Percentiles rank a stretch among this genome's conserved stretches.
phyloP scores from a whole-genome alignment of 2,329 filamentous ascomycete genomes.

The Colletotrichum scovillei region DNA sequence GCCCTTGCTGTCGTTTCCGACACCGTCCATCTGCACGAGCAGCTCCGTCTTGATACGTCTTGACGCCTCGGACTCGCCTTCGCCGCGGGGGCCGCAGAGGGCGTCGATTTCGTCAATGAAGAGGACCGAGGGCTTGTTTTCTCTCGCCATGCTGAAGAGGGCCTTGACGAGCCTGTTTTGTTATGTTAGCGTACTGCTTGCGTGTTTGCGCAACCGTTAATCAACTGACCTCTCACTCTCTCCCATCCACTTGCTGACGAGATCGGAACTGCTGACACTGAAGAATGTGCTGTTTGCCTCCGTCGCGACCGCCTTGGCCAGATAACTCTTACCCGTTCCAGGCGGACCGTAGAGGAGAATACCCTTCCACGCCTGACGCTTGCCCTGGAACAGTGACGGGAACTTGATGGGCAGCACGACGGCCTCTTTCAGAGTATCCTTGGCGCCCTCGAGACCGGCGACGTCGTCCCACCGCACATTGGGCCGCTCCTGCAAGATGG shows the following conservation, averaged over 20 bases:
- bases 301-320: conserved; percentile 97
- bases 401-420: conserved; percentile 99
- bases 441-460: conserved; percentile 91
- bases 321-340: conserved; percentile 96
- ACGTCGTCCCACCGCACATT: conserved; percentile 99
- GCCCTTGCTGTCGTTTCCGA: conserved; percentile 93
- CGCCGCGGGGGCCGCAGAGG: conserved; percentile 88
- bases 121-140: conserved; percentile 98
- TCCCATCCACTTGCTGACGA: conserved; percentile 99
- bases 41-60: conserved; percentile 98
- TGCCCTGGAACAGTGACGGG: conserved; percentile 93
- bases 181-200: background rate
- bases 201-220: background rate
- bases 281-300: conserved; percentile 99
- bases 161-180: conserved; percentile 85
- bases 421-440: conserved; percentile 97
- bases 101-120: conserved; percentile 99
- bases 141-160: conserved; percentile 96
- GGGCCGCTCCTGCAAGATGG: conserved; percentile 93
- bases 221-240: conserved; percentile 87
- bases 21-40: conserved; percentile 98
- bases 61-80: conserved; percentile 97
- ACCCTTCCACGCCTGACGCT: conserved; percentile 97
- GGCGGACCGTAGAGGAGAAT: conserved; percentile 96
- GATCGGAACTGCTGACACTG: conserved; percentile 95